phyloP scores from a whole-genome alignment of 2,329 filamentous ascomycete species.

The Periconia macrospinosa region DNA sequence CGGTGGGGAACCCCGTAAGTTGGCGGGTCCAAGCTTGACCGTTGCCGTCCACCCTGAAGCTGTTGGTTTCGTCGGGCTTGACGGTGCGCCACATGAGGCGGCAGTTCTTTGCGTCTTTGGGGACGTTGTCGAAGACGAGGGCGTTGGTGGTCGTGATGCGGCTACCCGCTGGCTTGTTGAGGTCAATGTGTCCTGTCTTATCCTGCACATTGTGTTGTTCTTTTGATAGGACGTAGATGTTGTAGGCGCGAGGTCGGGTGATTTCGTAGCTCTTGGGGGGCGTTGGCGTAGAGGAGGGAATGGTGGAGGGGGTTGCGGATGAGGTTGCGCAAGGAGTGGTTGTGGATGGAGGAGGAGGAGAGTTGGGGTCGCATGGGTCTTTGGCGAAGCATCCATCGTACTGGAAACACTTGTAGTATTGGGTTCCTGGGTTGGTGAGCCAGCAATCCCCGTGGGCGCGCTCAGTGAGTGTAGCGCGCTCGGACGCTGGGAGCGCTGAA shows the following conservation, averaged over 20 bases:
- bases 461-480: background rate
- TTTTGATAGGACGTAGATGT: constrained; percentile 7
- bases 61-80: background rate
- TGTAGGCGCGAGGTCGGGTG: constrained; percentile 7
- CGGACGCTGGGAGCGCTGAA: constrained; percentile 2
- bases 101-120: constrained; percentile 8
- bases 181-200: constrained; percentile 10
- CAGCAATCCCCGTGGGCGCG: background rate
- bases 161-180: constrained; percentile 3
- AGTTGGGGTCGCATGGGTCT: background rate
- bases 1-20: constrained; percentile 4
- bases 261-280: background rate
- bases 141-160: constrained; percentile 3
- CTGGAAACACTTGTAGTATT: background rate
- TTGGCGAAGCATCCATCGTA: background rate
- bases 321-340: background rate
- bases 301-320: background rate
- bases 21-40: constrained; percentile 3
- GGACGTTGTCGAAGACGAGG: constrained; percentile 10
- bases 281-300: background rate
- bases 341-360: background rate
- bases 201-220: background rate
- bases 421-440: background rate
- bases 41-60: constrained; percentile 1
- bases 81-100: constrained; percentile 2